Base-by-base conservation (phyloP, 139 green algal genomes). In the Chlamydomonas asymmetrica region DNA sequence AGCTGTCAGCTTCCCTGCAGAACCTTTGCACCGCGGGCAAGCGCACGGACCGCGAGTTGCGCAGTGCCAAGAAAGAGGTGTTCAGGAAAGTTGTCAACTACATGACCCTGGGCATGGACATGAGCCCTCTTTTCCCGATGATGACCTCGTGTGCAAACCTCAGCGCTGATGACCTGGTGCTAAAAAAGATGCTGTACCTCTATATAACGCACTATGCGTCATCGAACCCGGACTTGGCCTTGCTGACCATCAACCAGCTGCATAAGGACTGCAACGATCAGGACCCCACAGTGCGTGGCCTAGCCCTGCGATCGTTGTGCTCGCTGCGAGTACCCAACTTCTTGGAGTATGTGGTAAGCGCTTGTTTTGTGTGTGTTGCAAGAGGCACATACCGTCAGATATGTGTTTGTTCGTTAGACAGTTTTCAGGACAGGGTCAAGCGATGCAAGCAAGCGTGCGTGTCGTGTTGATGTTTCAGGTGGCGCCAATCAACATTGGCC, bases 151-250 rank as follows among this genome's bases (percentile, higher is more conserved):
- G 78, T 60, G 87, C 82, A 7, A 90, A 91, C 73, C 80, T 92
- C 34, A 91, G 80, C 69, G 63, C 80, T 3, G 87, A 94, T 41
- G 93, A 97, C 80, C 56, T 97, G 25, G 87, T 95, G 31, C 81
- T 97, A 9, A 98, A 98, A 83, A 98, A 99, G 82, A 98, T 98
- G 95, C 90, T 98, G 18, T 99, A 98, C 84, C 85, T 97, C 0
- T 97, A 96, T 87, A 88, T 97, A 60, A 89, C 89, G 37, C 92
- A 92, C 45, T 95, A 95, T 59, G 93, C 93, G 6, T 77, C 86
- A 23, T 83, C 90, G 38, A 91, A 89, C 9, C 90, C 92, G 1
- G 94, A 97, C 62, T 79, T 97, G 25, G 90, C 89, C 29, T 79
- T 97, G 37, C 80, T 97, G 49, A 93, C 90, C 27, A 92, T 97